Base-by-base conservation (phyloP, 768 basidiomycete species). In the Russula emetica region DNA sequence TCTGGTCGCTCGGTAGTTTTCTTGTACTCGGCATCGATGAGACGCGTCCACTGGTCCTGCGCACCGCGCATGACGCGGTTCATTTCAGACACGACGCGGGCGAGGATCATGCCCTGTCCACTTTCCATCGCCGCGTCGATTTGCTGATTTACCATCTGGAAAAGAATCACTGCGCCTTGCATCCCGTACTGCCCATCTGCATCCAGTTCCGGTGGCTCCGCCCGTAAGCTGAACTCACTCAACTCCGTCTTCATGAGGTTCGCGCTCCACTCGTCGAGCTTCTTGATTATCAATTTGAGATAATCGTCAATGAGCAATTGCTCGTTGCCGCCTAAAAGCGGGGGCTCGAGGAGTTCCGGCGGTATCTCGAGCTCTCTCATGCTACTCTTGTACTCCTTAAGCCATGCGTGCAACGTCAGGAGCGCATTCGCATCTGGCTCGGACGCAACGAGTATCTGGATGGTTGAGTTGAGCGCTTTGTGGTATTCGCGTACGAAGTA, bases 111-210 rank as follows among this genome's bases (percentile, higher is more conserved):
- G 38, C 94, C 94, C 73, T 98, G 97, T 7, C 92, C 92, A 69
- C 94, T 98, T 74, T 98, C 97, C 67, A 90, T 88, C 10, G 95
- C 95, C 18, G 94, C 82, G 71, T 98, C 96, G 62, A 94, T 83
- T 74, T 98, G 96, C 75, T 96, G 93, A 74, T 95, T 98, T 69
- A 98, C 88, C 89, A 98, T 94, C 76, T 97, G 92, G 82, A 98
- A 98, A 65, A 99, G 80, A 70, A 98, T 97, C 57, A 96, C 85
- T 20, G 95, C 88, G 49, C 95, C 75, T 72, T 97, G 91, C 64
- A 87, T 89, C 22, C 91, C 91, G 72, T 98, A 98, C 66, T 89
- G 78, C 16, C 92, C 93, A 63, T 98, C 94, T 60, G 84, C 84
- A 71, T 94, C 92, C 52, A 89, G 76, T 75, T 98, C 96, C 3